Evolutionary conservation across 1,284 basidiomycete species (phyloP).

Genomic region (Cryptococcus sp.): DNA sequence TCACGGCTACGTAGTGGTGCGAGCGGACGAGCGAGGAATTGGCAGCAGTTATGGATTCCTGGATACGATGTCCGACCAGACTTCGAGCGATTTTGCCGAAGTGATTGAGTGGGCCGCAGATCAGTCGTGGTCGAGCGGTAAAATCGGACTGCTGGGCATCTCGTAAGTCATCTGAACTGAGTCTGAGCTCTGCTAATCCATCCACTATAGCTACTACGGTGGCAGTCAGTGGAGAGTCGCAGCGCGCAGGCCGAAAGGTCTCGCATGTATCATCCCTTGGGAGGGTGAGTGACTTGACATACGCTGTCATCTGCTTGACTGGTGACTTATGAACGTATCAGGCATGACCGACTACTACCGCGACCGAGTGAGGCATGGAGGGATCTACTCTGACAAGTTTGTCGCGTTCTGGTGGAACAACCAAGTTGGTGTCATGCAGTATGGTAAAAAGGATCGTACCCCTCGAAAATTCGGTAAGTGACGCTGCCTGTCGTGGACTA

Average conservation of each 20-base stretch:
- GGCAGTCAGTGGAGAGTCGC: slow-evolving; percentile 49
- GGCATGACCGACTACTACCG: slow-evolving; percentile 48
- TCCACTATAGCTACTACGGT: slow-evolving; percentile 35
- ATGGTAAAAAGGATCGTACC: slow-evolving; percentile 32
- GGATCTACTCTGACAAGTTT: slow-evolving; percentile 44
- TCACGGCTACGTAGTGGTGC: slow-evolving; percentile 46
- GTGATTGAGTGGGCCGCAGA: slow-evolving; percentile 47
- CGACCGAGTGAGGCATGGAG: slow-evolving; percentile 44
- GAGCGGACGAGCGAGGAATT: slow-evolving; percentile 46
- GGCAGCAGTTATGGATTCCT: slow-evolving; percentile 42
- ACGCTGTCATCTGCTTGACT: background rate
- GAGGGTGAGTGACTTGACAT: slow-evolving; percentile 26
- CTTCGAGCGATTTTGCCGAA: slow-evolving; percentile 41
- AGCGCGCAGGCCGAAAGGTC: slow-evolving; percentile 45
- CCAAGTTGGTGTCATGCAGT: slow-evolving; percentile 45
- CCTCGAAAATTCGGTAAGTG: slow-evolving; percentile 21
- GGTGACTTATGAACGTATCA: background rate
- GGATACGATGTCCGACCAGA: slow-evolving; percentile 44
- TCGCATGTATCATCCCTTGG: slow-evolving; percentile 48
- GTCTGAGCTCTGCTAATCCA: background rate
- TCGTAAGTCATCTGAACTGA: slow-evolving; percentile 12
- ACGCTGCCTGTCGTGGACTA: background rate
- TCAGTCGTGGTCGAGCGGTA: slow-evolving; percentile 47
- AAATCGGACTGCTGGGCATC: slow-evolving; percentile 46
- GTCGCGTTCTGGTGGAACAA: slow-evolving; percentile 43